A percentile compares a stretch with the other conserved stretches of the same genome.
Conservation (phyloP, 2,329 filamentous ascomycete species). For the Elsinoe arachidis region DNA sequence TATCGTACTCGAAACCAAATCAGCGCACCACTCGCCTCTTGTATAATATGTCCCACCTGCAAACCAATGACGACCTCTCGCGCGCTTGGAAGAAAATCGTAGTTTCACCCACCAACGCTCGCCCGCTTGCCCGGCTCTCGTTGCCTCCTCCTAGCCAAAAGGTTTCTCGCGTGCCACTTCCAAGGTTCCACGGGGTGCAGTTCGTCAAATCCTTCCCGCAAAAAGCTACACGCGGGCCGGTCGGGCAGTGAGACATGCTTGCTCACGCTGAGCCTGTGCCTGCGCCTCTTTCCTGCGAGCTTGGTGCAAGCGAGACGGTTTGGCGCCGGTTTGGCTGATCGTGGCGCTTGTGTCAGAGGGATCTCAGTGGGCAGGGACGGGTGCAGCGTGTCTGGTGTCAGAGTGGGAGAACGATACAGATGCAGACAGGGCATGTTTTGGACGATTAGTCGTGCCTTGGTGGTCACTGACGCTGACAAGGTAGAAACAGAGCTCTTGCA, state of each 20-base stretch:
- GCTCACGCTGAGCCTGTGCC: neutral
- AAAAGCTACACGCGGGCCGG: neutral
- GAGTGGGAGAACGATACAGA: neutral
- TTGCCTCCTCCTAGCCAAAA: neutral
- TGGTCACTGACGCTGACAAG: neutral
- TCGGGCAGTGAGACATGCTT: neutral
- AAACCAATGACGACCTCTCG: neutral
- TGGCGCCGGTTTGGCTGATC: constrained; percentile 1
- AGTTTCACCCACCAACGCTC: constrained; percentile 8
- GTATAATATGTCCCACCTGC: neutral
- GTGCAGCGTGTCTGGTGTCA: constrained; percentile 6
- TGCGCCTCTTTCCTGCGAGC: too few species aligned
- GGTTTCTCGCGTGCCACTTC: neutral
- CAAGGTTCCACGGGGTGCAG: neutral
- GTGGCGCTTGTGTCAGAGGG: neutral
- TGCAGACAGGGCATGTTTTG: neutral
- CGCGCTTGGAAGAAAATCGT: neutral
- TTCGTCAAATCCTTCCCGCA: constrained; percentile 10
- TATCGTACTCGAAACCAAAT: too few species aligned
- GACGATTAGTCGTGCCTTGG: neutral
- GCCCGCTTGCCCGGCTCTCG: neutral
- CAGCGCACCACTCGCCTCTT: neutral
- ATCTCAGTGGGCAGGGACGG: neutral
- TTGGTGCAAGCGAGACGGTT: constrained; percentile 1
- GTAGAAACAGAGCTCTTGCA: constrained; percentile 10